Evolutionary conservation across 495 filamentous ascomycete genomes (phyloP), one percentile per base, ranked within the genome.

Genomic region (Podospora didyma): DNA sequence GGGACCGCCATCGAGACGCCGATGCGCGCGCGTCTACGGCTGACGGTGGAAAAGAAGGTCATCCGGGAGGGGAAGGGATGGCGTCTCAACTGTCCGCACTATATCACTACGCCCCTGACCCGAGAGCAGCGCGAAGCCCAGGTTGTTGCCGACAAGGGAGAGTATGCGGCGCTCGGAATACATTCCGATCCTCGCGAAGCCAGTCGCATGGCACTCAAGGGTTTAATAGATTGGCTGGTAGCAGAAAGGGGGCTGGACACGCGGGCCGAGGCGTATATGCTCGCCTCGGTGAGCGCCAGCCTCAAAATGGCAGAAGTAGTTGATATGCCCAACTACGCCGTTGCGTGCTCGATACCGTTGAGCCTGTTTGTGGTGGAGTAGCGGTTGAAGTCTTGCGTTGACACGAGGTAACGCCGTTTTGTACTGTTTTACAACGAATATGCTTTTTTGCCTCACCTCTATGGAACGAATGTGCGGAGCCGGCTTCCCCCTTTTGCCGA

Each of bases 1-100:
- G 78, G 78, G 22, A 79, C 77, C 26, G 78, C 78, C 49, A 81
- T 81, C 62, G 78, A 81, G 68, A 80, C 77, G 20, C 74, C 73
- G 16, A 76, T 81, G 65, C 67, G 69, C 41, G 78, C 75, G 1
- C 72, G 67, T 7, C 56, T 81, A 17, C 72, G 75, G 19, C 70
- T 81, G 24, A 73, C 73, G 9, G 59, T 80, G 19, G 62, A 68
- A 62, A 78, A 79, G 62, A 42, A 41, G 34, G 44, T 19, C 17
- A 44, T 35, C 17, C 24, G 56, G 12, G 44, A 17, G 9, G 67
- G 67, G 46, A 74, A 73, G 54, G 60, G 65, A 14, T 80, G 73
- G 71, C 60, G 76, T 22, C 26, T 53, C 11, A 70, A 62, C 11
- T 62, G 72, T 12, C 77, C 78, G 26, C 74, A 79, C 55, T 79